Evolutionary conservation across 208 protist genomes (phyloP).

Genomic region (Naegleria gruberi): DNA sequence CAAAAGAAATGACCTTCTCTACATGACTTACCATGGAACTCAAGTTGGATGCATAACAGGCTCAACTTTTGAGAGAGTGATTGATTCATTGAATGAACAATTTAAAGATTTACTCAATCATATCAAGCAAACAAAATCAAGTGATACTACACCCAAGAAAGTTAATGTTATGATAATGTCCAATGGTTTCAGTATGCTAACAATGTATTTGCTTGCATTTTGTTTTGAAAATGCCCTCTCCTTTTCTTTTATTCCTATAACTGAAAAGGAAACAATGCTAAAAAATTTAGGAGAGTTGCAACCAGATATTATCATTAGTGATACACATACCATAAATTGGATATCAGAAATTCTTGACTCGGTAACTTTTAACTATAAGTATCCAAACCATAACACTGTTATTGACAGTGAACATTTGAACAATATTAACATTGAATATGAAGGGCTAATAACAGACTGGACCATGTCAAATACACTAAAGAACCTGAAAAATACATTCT

Average conservation of each 20-base stretch:
- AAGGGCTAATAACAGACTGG: neutral
- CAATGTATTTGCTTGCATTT: neutral
- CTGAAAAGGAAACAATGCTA: neutral
- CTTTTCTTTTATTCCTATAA: neutral
- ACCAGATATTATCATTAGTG: neutral
- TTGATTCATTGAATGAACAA: neutral
- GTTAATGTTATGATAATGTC: neutral
- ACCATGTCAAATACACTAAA: neutral
- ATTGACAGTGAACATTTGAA: neutral
- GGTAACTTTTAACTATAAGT: neutral
- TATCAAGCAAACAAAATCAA: too few species aligned
- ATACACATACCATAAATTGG: neutral
- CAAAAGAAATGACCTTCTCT: too few species aligned
- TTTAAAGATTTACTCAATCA: too few species aligned
- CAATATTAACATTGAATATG: neutral
- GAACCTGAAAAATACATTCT: neutral
- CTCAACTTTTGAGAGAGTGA: neutral
- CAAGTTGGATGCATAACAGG: neutral
- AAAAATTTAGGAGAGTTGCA: neutral
- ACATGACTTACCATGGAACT: too few species aligned
- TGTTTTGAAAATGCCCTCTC: neutral
- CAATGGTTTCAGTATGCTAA: neutral
- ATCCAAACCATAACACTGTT: neutral
- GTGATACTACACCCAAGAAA: neutral
- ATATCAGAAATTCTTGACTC: too few species aligned